Evolutionary conservation across 192 early-diverging fungal species (phyloP).

Genomic region (Dissophora ornata): DNA sequence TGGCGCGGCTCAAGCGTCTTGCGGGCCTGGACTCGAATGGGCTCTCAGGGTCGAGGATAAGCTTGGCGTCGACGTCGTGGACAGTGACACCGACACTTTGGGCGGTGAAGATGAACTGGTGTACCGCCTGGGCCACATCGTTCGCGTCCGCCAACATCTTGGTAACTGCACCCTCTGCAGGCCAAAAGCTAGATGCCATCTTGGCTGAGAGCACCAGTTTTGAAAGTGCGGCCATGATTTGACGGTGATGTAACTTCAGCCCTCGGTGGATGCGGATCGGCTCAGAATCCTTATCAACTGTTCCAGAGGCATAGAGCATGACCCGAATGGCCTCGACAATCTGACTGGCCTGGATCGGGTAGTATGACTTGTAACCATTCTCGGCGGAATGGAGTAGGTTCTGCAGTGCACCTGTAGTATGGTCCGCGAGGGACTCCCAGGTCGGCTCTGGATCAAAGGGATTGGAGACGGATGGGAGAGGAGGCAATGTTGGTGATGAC

Average conservation of each 20-base stretch:
- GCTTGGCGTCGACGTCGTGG: slow-evolving; percentile 55
- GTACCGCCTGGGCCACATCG: slow-evolving; percentile 81
- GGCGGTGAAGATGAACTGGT: slow-evolving; percentile 69
- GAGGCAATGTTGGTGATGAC: slow-evolving; percentile 14
- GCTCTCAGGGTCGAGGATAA: slow-evolving; percentile 41
- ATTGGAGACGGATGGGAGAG: slow-evolving; percentile 36
- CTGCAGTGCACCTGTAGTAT: slow-evolving; percentile 30
- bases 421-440: slow-evolving; percentile 43
- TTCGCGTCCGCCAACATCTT: slow-evolving; percentile 81
- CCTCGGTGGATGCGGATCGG: slow-evolving; percentile 71
- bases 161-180: slow-evolving; percentile 81
- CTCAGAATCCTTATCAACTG: slow-evolving; percentile 74
- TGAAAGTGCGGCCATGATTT: slow-evolving; percentile 84
- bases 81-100: slow-evolving; percentile 52
- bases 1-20: slow-evolving; percentile 18
- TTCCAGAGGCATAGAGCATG: slow-evolving; percentile 86
- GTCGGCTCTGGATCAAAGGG: slow-evolving; percentile 47
- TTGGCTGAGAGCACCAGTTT: slow-evolving; percentile 88
- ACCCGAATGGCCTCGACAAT: slow-evolving; percentile 84
- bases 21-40: slow-evolving; percentile 25
- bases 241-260: slow-evolving; percentile 77
- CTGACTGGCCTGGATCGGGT: slow-evolving; percentile 43
- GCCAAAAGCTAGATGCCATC: slow-evolving; percentile 89
- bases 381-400: slow-evolving; percentile 48
- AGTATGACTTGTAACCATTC: slow-evolving; percentile 43